Evolutionary conservation across 1,284 basidiomycete genomes (phyloP).

Genomic region (Apiotrichum gamsii): DNA sequence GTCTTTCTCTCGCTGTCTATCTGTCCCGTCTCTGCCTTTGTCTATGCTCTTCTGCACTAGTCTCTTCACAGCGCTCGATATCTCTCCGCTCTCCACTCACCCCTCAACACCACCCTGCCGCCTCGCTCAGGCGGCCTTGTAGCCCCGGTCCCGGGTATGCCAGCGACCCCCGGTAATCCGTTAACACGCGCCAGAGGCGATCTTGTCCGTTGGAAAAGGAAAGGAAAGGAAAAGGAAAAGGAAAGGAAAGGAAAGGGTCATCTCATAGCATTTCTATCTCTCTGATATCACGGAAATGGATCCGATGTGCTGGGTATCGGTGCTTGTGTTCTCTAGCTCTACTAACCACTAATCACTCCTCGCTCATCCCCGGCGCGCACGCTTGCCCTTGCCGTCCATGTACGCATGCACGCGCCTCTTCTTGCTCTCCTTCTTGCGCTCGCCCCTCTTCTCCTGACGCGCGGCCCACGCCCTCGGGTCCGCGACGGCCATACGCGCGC

Average conservation of each 20-base stretch:
- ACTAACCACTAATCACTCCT: not conserved
- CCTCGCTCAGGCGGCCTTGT: no score
- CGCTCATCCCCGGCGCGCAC: not conserved
- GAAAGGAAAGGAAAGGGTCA: not conserved
- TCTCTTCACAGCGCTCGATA: no score
- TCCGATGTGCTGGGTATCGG: constrained; percentile 1
- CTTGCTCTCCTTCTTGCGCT: constrained; percentile 71
- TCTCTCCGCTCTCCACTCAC: no score
- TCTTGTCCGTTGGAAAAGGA: no score
- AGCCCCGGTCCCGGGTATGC: no score
- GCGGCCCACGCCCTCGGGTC: constrained; percentile 52
- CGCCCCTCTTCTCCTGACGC: constrained; percentile 68
- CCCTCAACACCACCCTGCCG: no score
- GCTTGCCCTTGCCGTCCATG: constrained; percentile 10
- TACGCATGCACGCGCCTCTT: constrained; percentile 60
- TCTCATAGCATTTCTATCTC: not conserved
- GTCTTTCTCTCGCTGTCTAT: no score
- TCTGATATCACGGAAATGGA: not conserved
- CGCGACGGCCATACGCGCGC: constrained; percentile 21
- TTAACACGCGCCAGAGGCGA: no score
- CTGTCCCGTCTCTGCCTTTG: no score
- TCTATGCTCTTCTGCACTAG: no score
- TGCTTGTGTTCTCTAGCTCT: not conserved
- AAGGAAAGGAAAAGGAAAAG: no score
- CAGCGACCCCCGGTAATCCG: no score